Base-by-base conservation (phyloP, 176 grass and related monocot species). In the Triticum urartu region DNA sequence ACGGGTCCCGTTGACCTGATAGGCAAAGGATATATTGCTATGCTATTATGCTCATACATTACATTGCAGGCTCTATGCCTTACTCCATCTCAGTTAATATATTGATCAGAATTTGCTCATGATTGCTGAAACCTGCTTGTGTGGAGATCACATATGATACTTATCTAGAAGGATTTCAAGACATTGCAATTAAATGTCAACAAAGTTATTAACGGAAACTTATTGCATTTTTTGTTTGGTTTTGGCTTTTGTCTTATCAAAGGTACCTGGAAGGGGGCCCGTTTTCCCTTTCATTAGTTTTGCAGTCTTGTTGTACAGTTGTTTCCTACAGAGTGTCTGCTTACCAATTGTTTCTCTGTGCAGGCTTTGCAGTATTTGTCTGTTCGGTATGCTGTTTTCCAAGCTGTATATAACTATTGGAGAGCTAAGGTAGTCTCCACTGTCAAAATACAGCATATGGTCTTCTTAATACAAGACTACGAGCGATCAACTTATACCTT, bases 321-420 rank as follows among this genome's bases (percentile, higher is more conserved):
- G 36, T 87, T 81, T 81, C 68, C 25, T 42, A 66, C 28, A 69
- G n/a, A 77, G 43, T 82, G 47, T 77, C 74, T 85, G 65, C 58
- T 90, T 78, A 89, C 62, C 26, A 77, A 86, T 64, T 67, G 20
- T 71, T 95, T 69, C 38, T 84, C 25, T 77, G 0, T 85, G 30
- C 91, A 99, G 97, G 92, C 92, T 87, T 90, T 96, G 84, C 92
- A 94, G 68, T 92, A 89, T 66, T 73, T 90, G 43, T 94, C 90
- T 84, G 86, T 99, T 82, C 82, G 90, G 43, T 86, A 89, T 84
- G 84, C 83, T 6, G 56, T 96, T 87, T 88, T 92, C 79, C 92
- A 96, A 45, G 91, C 92, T 86, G 88, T 99, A 94, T 99, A 94
- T 94, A 96, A 88, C 77, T 96, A 91, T 81, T 99, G 97, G 97